Base-by-base conservation (phyloP, 2,329 filamentous ascomycete genomes). In the Rachicladosporium sp. region DNA sequence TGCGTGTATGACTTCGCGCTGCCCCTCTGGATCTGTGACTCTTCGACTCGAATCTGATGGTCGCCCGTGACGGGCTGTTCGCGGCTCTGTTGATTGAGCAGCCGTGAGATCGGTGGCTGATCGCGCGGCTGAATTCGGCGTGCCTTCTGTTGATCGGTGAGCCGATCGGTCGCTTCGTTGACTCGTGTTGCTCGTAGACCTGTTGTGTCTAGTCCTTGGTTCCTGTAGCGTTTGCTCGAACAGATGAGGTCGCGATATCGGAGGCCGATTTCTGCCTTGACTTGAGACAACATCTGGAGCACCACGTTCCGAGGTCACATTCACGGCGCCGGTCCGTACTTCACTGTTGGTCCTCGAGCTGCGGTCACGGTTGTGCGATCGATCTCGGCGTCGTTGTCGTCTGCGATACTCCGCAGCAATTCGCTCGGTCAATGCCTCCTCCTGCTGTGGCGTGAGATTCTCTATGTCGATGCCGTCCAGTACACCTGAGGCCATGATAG, bases 381-480 rank as follows among this genome's bases (percentile, higher is more conserved):
- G 43, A 10, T 58, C 54, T 37, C 54, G 35, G 45, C 79, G 76
- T 33, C 71, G 73, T 54, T 93, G 85, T 23, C 85, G 72, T 45
- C 84, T 73, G 42, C 84, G 70, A 54, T 93, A 94, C 2, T 86
- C 86, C 53, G 93, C 84, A 2, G 87, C 88, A 50, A 96, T 94
- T 43, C 82, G 78, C 53, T 89, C 82, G 47, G 84, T 93, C 10
- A 96, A 76, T 53, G 93, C 85, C 53, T 95, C 87, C 55, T 95
- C 86, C 52, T 87, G 83, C 36, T 69, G 76, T 10, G 86, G 70
- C 46, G 89, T 87, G 39, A 95, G 78, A 47, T 88, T 88, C 52
- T 91, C 83, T 40, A 95, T 65, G 55, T 95, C 88, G 35, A 95
- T 77, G 11, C 86, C 88, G 52, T 95, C 85, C 29, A 94, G 62